A percentile compares a stretch with the other conserved stretches of the same genome.
Evolutionary conservation across 176 grass and related monocot genomes (phyloP).

Genomic region (Alloteropsis semialata): DNA sequence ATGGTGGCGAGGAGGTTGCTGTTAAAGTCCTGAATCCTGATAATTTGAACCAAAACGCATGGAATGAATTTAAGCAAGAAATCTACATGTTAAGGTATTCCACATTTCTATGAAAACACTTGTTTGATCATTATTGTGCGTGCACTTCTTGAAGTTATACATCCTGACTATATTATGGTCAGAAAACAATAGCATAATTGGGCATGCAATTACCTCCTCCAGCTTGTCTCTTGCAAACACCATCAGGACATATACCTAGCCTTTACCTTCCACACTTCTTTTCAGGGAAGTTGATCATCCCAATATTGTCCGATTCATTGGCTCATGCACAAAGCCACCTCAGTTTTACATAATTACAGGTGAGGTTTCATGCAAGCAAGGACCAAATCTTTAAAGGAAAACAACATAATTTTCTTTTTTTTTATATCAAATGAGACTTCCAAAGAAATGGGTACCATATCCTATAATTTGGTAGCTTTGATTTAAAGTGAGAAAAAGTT

Average conservation of each 20-base stretch:
- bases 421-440: not conserved
- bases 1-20: conserved; percentile 64
- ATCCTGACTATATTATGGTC: not conserved
- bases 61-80: conserved; percentile 80
- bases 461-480: not conserved
- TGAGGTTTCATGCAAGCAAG: conserved; percentile 31
- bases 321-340: conserved; percentile 66
- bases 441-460: not conserved
- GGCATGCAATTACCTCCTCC: not conserved
- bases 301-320: conserved; percentile 70
- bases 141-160: not conserved
- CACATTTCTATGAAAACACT: not conserved
- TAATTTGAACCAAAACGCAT: conserved; percentile 51
- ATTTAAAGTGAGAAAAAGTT: not conserved
- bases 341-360: conserved; percentile 73
- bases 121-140: conserved; percentile 4
- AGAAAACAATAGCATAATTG: not conserved
- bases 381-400: not conserved
- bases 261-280: conserved; percentile 22
- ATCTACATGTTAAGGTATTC: conserved; percentile 72
- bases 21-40: conserved; percentile 62
- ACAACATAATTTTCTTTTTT: not conserved
- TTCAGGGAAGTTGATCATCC: conserved; percentile 75
- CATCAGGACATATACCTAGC: not conserved
- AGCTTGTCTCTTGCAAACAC: not conserved